Base-by-base conservation (phyloP, 2,329 filamentous ascomycete genomes). In the Aureobasidium pullulans region DNA sequence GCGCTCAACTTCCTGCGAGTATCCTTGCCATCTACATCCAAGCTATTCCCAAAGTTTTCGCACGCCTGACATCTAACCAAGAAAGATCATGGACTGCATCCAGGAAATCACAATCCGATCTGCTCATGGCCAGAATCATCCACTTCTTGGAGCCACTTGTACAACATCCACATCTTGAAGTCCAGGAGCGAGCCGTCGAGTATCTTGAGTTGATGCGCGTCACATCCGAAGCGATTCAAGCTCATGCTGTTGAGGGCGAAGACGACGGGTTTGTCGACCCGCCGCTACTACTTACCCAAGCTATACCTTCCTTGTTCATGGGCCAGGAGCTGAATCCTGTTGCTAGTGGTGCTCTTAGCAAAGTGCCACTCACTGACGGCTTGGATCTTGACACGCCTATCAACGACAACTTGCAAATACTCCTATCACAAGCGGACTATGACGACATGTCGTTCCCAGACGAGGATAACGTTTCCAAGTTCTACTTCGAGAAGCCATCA, bases 251-350 rank as follows among this genome's bases (percentile, higher is more conserved):
- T 23, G 70, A 71, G 8, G 59, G 63, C 0, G 81, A 84, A 11
- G 79, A 84, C 8, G 84, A 85, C 60, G 85, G 87, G 15, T 92
- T 90, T 63, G 83, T 75, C 19, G 87, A 94, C 63, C 81, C 89
- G 9, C 94, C 94, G 2, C 76, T 96, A 13, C 80, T 99, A 2
- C 81, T 99, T 5, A 95, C 91, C 0, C 90, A 96, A 70, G 92
- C 91, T 3, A 89, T 99, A 59, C 93, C 94, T 1, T 87, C 87
- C 1, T 79, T 99, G 2, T 97, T 97, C 70, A 79, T 81, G 6
- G 91, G 92, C 0, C 85, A 89, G 75, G 92, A 96, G 64, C 79
- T 99, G 37, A 96, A 97, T 65, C 96, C 94, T 0, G 93, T 99
- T 9, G 90, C 94, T 1, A 72, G 77, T 4, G 86, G 84, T 46